Evolutionary conservation across 2,329 filamentous ascomycete genomes (phyloP).

Genomic region (Diaporthe velutina): DNA sequence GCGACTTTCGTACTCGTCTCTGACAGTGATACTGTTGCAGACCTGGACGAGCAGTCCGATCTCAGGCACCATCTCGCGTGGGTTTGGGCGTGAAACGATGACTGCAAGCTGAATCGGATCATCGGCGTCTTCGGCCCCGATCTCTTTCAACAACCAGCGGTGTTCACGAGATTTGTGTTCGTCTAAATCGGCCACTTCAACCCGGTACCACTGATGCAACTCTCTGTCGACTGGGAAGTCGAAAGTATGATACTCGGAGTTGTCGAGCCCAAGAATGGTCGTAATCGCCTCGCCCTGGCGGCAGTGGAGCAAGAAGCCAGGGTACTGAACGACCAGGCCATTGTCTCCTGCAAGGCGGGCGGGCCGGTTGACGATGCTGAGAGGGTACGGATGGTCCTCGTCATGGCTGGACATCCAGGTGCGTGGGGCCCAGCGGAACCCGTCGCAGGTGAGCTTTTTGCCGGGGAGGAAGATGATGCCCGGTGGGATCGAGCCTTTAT

Average conservation of each 20-base stretch:
- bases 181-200: background rate
- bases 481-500: background rate
- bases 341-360: background rate
- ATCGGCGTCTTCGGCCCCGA: background rate
- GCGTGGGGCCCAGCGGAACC: background rate
- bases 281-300: background rate
- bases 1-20: background rate
- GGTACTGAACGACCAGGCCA: background rate
- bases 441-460: background rate
- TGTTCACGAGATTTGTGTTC: background rate
- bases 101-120: background rate
- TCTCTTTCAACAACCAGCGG: background rate
- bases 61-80: background rate
- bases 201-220: background rate
- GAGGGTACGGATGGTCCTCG: background rate
- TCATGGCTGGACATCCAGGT: background rate
- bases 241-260: background rate
- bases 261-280: background rate
- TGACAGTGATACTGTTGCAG: background rate
- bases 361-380: background rate
- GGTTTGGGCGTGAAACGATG: background rate
- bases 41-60: background rate
- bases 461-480: background rate
- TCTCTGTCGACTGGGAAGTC: background rate
- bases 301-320: background rate